Evolutionary conservation across 2,329 filamentous ascomycete genomes (phyloP), one percentile per base, ranked within the genome.

Genomic region (Colletotrichum sp.): DNA sequence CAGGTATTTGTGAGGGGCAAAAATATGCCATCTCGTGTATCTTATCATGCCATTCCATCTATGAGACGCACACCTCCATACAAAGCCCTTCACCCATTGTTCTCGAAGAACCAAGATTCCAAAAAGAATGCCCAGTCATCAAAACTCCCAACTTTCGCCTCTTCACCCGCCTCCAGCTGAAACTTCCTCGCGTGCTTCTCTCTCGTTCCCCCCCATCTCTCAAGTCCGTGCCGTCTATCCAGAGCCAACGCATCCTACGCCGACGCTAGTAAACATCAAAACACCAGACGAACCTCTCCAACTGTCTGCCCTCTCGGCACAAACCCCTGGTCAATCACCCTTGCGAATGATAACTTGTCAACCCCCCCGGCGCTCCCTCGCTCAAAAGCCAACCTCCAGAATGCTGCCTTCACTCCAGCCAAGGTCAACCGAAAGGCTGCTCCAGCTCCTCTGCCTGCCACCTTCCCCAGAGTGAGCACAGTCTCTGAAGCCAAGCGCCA

Each of bases 181-280:
- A 63, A 68, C 43, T 36, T 32, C 36, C 36, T 52, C 26, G 63
- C 34, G 48, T 24, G 55, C 36, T 38, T 70, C 38, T 61, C 18
- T 18, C 38, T 58, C 58, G 8, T 43, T 26, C 2, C 38, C 28
- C 21, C 69, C 24, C 34, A 6, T 52, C 38, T 18, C 21, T 24
- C 30, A 67, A 52, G 74, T 58, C 71, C 70, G 70, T 74, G 74
- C 74, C 74, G 74, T 21, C 58, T 36, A 68, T 13, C 70, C 74
- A 69, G 34, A 69, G 65, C 71, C 74, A 76, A 73, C 71, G 65
- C 71, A 76, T 67, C 58, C 65, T 65, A 58, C 64, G 64, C 74
- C 74, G 74, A 67, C 74, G 70, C 74, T 76, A 76, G 34, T 21
- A 21, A 68, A 30, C 74, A 76, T 64, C 64, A 68, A 65, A 69